phyloP scores from a whole-genome alignment of 495 filamentous ascomycete genomes.

The Penicillium soppii region DNA sequence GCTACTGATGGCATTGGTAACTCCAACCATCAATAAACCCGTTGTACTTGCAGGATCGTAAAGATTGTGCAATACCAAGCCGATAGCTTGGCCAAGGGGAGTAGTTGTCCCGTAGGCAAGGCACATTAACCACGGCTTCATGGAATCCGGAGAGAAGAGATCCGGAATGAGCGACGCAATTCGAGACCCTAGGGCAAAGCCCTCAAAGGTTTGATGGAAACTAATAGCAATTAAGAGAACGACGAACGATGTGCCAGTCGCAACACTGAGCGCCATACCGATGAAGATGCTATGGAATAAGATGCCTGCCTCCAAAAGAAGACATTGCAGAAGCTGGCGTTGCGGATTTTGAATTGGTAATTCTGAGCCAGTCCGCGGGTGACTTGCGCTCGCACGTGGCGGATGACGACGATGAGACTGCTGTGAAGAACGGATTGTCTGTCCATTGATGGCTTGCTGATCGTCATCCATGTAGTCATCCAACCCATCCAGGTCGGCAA shows the following conservation, averaged over 20 bases:
- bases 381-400: conserved; percentile 12
- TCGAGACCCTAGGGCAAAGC: conserved; percentile 70
- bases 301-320: conserved; percentile 81
- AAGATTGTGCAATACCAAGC: conserved; percentile 73
- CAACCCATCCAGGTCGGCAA: conserved; percentile 29
- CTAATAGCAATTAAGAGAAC: conserved; percentile 79
- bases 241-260: conserved; percentile 72
- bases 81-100: conserved; percentile 86
- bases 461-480: conserved; percentile 28
- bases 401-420: conserved; percentile 11
- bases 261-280: conserved; percentile 84
- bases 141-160: conserved; percentile 46
- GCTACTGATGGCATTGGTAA: conserved; percentile 88
- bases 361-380: conserved; percentile 18
- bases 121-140: conserved; percentile 90
- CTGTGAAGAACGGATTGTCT: background rate
- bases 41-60: conserved; percentile 83
- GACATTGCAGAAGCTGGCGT: conserved; percentile 71
- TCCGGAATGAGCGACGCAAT: conserved; percentile 64
- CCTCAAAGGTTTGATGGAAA: conserved; percentile 85
- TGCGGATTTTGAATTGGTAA: conserved; percentile 41
- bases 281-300: conserved; percentile 88
- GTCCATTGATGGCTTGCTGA: conserved; percentile 14
- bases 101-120: conserved; percentile 90
- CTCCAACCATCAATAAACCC: conserved; percentile 84